Evolutionary conservation across 768 basidiomycete genomes (phyloP).

Genomic region (Pleurotus cornucopiae): DNA sequence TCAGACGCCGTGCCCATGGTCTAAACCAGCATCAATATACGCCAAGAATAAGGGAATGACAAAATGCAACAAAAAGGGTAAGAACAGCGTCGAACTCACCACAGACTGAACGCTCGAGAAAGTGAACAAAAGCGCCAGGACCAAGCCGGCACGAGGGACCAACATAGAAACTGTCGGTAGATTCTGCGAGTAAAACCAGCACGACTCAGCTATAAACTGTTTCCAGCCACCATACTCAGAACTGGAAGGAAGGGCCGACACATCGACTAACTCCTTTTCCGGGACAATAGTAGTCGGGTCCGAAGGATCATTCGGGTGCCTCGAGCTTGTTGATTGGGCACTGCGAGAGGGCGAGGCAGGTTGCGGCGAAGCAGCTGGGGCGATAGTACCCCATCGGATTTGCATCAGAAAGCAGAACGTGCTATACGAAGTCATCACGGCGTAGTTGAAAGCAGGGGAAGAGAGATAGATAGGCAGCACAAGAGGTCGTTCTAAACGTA

Average conservation of each 20-base stretch:
- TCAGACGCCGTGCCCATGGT: neutral
- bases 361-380: constrained; percentile 22
- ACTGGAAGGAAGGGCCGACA: neutral
- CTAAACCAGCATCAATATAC: neutral
- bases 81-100: neutral
- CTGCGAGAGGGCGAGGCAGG: neutral
- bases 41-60: neutral
- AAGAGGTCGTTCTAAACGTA: constrained; percentile 66
- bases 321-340: neutral
- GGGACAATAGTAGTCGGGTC: constrained; percentile 3
- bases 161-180: constrained; percentile 77
- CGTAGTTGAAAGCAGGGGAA: constrained; percentile 69
- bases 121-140: constrained; percentile 65
- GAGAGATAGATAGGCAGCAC: constrained; percentile 84
- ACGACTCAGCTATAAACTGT: constrained; percentile 67
- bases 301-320: constrained; percentile 6
- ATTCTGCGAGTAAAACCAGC: constrained; percentile 82
- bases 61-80: neutral
- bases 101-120: constrained; percentile 34
- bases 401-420: constrained; percentile 84
- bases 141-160: constrained; percentile 77
- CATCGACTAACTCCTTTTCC: neutral
- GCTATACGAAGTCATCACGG: constrained; percentile 73
- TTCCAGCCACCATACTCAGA: constrained; percentile 32
- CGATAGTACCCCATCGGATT: constrained; percentile 53